A percentile compares a stretch with the other conserved stretches of the same genome.
These are phyloP conservation scores for Colletotrichum sp. DNA, from an alignment of 2,329 filamentous ascomycete genomes.

Conservation along the genomic window DNA sequence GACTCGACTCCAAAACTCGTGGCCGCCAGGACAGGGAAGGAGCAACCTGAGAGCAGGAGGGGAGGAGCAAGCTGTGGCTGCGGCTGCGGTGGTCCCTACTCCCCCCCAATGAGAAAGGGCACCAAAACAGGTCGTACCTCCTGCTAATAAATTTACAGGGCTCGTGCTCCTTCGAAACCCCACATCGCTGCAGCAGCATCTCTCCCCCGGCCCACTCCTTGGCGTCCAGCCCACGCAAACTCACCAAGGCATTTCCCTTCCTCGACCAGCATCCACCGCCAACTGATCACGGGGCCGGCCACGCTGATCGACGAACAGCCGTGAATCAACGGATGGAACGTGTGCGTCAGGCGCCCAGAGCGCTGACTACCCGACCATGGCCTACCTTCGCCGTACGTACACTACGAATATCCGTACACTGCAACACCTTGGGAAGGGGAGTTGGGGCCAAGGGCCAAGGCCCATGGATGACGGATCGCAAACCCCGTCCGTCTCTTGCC, in stretches of 20 bases:
- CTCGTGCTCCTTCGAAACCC: slow-evolving; percentile 9
- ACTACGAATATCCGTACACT: background rate
- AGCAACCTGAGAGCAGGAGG: background rate
- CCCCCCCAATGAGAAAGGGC: background rate
- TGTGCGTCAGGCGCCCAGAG: background rate
- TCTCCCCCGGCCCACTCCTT: background rate
- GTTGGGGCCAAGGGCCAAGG: background rate
- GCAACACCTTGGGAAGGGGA: background rate
- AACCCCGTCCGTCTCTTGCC: background rate
- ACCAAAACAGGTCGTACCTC: slow-evolving; percentile 3
- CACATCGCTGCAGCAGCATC: slow-evolving; percentile 5
- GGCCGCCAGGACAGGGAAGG: background rate
- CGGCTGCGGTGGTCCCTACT: background rate
- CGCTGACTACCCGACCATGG: background rate
- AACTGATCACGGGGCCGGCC: background rate
- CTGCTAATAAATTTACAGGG: slow-evolving; percentile 7
- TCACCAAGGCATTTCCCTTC: background rate
- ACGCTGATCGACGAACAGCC: background rate
- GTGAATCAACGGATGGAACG: background rate
- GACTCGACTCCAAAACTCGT: background rate
- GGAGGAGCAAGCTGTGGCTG: background rate
- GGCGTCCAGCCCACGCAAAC: background rate
- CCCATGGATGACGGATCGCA: background rate
- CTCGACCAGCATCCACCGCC: background rate
- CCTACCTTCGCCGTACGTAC: background rate